Base-by-base conservation (phyloP, 2,329 filamentous ascomycete species). In the Cercospora nicotianae region DNA sequence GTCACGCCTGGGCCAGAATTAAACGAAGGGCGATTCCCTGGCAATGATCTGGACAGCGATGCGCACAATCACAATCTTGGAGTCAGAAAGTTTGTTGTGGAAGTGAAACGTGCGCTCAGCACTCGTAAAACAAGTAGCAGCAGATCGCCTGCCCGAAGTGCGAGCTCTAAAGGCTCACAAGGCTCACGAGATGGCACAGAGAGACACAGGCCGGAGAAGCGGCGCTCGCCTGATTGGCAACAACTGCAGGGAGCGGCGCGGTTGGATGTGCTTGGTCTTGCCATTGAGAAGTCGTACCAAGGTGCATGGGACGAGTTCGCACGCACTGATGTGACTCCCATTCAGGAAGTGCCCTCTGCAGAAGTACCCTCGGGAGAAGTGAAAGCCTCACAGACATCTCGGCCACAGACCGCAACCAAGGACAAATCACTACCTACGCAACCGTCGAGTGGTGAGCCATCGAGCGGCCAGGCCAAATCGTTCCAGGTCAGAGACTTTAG, bases 51-150 rank as follows among this genome's bases (percentile, higher is more conserved):
- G 26, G 69, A 66, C 45, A 67, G 62, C 20, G 66, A 67, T 12
- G 65, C 66, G 2, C 69, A 71, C 8, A 67, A 72, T 42, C 85
- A 87, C 58, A 74, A 79, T 64, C 90, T 91, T 33, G 92, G 91
- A 2, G 92, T 97, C 85, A 94, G 90, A 79, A 95, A 89, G 73
- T 86, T 98, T 0, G 85, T 99, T 61, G 91, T 93, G 6, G 94
- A 91, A 70, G 91, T 98, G 42, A 90, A 93, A 18, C 89, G 93
- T 70, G 94, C 90, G 5, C 79, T 97, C 60, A 92, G 92, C 77
- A 92, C 67, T 61, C 74, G 75, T 3, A 75, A 73, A 58, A 60
- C 48, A 6, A 65, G 66, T 18, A 63, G 66, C 48, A 72, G 68
- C 58, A 65, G 67, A 45, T 70, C 69, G n/a, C 69, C 71, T 16